Evolutionary conservation across 257 asterid species (phyloP).

Genomic region (Gynochthodes officinalis): DNA sequence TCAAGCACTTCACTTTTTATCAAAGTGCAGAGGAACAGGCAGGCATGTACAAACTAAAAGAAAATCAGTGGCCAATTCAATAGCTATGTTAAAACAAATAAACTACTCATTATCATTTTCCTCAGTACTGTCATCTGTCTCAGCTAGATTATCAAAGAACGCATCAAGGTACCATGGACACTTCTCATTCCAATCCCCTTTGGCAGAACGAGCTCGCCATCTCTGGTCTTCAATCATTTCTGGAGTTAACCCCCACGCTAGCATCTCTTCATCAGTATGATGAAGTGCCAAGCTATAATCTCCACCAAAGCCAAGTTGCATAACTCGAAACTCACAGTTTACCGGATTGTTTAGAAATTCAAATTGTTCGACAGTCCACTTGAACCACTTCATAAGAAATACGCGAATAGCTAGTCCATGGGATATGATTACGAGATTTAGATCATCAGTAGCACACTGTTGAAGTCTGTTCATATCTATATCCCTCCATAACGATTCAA

Average conservation of each 20-base stretch:
- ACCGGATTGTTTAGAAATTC: constrained; percentile 33
- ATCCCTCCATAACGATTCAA: constrained; percentile 48
- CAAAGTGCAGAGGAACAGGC: constrained; percentile 1
- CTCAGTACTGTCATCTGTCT: constrained; percentile 26
- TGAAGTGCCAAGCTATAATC: constrained; percentile 44
- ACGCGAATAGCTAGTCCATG: constrained; percentile 41
- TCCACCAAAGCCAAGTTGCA: constrained; percentile 43
- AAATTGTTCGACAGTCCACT: constrained; percentile 46
- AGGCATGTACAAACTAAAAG: constrained; percentile 10
- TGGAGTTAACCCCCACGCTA: constrained; percentile 38
- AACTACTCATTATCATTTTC: constrained; percentile 17
- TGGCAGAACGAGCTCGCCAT: constrained; percentile 34
- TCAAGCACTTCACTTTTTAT: not conserved
- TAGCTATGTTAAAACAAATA: not conserved
- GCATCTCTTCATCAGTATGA: constrained; percentile 42
- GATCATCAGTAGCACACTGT: constrained; percentile 16
- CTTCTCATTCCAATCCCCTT: constrained; percentile 34
- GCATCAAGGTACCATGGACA: constrained; percentile 34
- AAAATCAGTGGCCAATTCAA: not conserved
- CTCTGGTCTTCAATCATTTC: constrained; percentile 43
- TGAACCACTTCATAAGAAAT: constrained; percentile 48
- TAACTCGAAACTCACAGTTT: constrained; percentile 41
- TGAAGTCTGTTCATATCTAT: constrained; percentile 47
- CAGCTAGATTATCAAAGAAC: constrained; percentile 32
- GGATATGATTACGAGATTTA: constrained; percentile 39